phyloP scores from a whole-genome alignment of 2,329 filamentous ascomycete species.

The Ophiosphaerella herpotricha region DNA sequence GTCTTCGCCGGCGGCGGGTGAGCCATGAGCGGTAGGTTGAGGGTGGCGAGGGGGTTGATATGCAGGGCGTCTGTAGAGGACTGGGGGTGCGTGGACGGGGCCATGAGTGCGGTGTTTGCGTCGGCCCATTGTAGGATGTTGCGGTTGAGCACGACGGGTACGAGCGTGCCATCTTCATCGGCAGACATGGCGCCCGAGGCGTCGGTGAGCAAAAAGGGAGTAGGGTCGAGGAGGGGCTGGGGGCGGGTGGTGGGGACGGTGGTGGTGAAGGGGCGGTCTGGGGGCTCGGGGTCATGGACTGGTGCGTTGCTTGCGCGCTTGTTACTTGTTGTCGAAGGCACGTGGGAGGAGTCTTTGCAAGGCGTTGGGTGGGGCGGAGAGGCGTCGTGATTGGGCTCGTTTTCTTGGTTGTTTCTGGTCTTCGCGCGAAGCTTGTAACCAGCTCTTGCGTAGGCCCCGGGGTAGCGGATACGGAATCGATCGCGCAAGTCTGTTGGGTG shows the following conservation, averaged over 20 bases:
- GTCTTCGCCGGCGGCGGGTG: background rate
- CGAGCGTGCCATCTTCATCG: constrained; percentile 28
- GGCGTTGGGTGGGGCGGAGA: background rate
- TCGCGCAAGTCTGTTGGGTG: constrained; percentile 64
- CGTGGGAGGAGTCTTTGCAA: background rate
- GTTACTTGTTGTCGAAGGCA: background rate
- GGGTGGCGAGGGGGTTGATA: constrained; percentile 37
- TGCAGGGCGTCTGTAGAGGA: constrained; percentile 26
- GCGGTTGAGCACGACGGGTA: constrained; percentile 42
- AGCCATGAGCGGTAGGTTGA: constrained; percentile 26
- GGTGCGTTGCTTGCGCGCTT: background rate
- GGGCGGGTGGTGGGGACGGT: background rate
- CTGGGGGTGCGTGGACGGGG: background rate
- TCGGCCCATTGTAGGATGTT: constrained; percentile 48
- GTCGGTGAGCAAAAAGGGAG: constrained; percentile 20
- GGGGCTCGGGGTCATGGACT: background rate
- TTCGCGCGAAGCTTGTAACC: constrained; percentile 46
- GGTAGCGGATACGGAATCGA: constrained; percentile 64
- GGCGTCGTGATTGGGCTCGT: background rate
- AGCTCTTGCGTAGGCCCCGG: constrained; percentile 59
- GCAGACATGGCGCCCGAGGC: constrained; percentile 18
- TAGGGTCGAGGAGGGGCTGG: background rate
- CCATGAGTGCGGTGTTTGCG: constrained; percentile 20
- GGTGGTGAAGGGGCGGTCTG: background rate
- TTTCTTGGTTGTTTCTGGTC: background rate